Conservation (phyloP, 2,329 filamentous ascomycete species). For the Fusarium sp. region DNA sequence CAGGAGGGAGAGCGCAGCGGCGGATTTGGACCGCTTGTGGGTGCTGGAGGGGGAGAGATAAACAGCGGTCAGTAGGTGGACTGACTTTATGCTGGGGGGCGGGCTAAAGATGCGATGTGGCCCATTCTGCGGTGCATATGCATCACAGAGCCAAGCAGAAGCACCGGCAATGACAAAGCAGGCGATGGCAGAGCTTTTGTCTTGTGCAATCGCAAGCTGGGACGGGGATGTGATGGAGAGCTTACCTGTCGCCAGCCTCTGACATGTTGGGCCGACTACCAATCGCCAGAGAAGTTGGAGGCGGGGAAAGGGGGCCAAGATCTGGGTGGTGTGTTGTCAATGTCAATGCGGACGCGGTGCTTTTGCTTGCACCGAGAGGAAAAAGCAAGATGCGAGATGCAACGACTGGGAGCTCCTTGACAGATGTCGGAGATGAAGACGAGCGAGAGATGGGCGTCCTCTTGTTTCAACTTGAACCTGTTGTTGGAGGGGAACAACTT, state of each 20-base stretch:
- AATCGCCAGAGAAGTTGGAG: slow-evolving; percentile 13
- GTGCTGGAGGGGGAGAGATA: slow-evolving; percentile 40
- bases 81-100: slow-evolving; percentile 38
- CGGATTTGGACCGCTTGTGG: slow-evolving; percentile 68
- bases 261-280: slow-evolving; percentile 38
- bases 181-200: neutral
- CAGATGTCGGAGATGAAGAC: neutral
- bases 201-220: neutral
- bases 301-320: slow-evolving; percentile 38
- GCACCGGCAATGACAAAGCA: slow-evolving; percentile 20
- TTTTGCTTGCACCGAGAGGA: slow-evolving; percentile 23
- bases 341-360: neutral
- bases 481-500: slow-evolving; percentile 6
- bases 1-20: slow-evolving; percentile 65
- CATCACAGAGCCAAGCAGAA: slow-evolving; percentile 19
- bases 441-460: neutral
- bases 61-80: slow-evolving; percentile 47
- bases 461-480: neutral
- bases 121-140: slow-evolving; percentile 31
- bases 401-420: neutral
- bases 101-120: slow-evolving; percentile 35
- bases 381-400: neutral
- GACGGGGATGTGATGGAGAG: neutral
- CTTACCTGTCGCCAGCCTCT: slow-evolving; percentile 44
- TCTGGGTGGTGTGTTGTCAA: neutral